These are phyloP conservation scores for Dactylellina parvicollis DNA, from an alignment of 2,329 filamentous ascomycete species.

Conservation along the genomic window DNA sequence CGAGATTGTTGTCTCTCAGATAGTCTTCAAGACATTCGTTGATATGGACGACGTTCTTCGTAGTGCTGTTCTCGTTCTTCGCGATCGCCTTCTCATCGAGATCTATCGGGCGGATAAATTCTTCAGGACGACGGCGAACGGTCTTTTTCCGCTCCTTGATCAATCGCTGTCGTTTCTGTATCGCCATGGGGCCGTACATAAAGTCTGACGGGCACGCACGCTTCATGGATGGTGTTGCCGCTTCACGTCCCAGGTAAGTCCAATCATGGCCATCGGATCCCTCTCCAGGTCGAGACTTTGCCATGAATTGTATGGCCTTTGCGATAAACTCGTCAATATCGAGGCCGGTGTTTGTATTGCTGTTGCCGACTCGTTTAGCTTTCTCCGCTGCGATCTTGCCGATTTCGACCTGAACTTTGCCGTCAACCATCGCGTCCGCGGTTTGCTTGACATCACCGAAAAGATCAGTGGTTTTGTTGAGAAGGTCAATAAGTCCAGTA, in stretches of 20 bases:
- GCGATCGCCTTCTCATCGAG: slow-evolving; percentile 78
- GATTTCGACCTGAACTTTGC: slow-evolving; percentile 45
- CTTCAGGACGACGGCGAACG: slow-evolving; percentile 74
- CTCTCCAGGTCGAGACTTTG: slow-evolving; percentile 79
- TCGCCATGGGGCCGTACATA: slow-evolving; percentile 84
- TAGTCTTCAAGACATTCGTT: slow-evolving; percentile 65
- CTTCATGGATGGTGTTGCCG: slow-evolving; percentile 30
- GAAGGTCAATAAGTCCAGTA: slow-evolving; percentile 28
- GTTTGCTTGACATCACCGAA: slow-evolving; percentile 53
- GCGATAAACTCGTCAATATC: slow-evolving; percentile 56
- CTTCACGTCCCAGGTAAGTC: slow-evolving; percentile 76
- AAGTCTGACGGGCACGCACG: slow-evolving; percentile 82
- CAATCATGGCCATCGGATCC: slow-evolving; percentile 76
- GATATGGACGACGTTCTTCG: slow-evolving; percentile 69
- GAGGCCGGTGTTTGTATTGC: slow-evolving; percentile 54
- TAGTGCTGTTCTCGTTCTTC: slow-evolving; percentile 80
- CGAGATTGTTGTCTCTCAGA: slow-evolving; percentile 63
- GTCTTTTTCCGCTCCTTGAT: slow-evolving; percentile 75
- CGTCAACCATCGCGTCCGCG: slow-evolving; percentile 39
- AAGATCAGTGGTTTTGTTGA: slow-evolving; percentile 38
- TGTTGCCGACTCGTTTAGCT: slow-evolving; percentile 37
- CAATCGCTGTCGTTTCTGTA: slow-evolving; percentile 83
- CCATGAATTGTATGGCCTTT: slow-evolving; percentile 71
- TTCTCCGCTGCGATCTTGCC: slow-evolving; percentile 47
- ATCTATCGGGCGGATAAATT: slow-evolving; percentile 80